A percentile compares a stretch with the other conserved stretches of the same genome.
These are phyloP conservation scores for Spongiforma sp. DNA, from an alignment of 1,284 basidiomycete species.

Conservation along the genomic window DNA sequence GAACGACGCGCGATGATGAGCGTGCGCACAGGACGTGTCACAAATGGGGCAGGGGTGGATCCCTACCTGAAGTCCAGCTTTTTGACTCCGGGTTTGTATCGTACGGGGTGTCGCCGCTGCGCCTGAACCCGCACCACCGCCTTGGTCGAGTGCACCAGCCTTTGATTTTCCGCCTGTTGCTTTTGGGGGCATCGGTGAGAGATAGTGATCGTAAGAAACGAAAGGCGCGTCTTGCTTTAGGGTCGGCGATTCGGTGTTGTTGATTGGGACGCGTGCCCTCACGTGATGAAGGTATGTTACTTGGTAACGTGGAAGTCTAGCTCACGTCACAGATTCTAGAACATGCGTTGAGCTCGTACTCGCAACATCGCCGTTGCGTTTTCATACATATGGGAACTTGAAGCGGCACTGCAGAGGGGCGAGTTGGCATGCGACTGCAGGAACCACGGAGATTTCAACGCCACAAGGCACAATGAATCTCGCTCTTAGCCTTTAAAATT, in stretches of 20 bases:
- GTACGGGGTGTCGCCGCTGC: slow-evolving; percentile 41
- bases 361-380: no score
- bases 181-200: slow-evolving; percentile 37
- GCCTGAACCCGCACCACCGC: slow-evolving; percentile 49
- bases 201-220: slow-evolving; percentile 32
- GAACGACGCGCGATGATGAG: slow-evolving; percentile 7
- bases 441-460: no score
- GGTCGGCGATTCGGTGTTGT: slow-evolving; percentile 40
- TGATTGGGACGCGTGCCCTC: slow-evolving; percentile 38
- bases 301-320: background rate
- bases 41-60: slow-evolving; percentile 9
- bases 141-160: slow-evolving; percentile 39
- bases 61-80: slow-evolving; percentile 83
- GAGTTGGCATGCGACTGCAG: no score
- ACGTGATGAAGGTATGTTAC: slow-evolving; percentile 29
- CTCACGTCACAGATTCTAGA: no score
- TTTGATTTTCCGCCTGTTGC: slow-evolving; percentile 45
- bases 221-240: slow-evolving; percentile 37
- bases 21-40: background rate
- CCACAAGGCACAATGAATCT: no score
- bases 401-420: no score
- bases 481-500: no score
- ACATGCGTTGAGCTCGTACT: no score
- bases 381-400: no score
- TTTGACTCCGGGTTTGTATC: slow-evolving; percentile 79